Base-by-base conservation (phyloP, 495 filamentous ascomycete species). In the Xylaria bambusicola region DNA sequence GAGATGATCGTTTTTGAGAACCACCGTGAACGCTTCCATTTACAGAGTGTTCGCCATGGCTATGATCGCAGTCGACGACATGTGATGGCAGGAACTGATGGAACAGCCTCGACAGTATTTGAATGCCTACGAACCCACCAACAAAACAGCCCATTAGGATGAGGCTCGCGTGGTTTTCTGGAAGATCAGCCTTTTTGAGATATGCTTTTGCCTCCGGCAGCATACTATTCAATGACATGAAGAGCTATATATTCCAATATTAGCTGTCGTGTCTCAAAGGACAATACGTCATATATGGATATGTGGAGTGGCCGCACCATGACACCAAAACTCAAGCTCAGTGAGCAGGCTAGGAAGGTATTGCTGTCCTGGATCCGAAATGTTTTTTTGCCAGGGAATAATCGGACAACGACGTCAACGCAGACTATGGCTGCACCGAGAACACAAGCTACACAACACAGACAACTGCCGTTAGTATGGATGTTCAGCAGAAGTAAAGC, bases 241-340 rank as follows among this genome's bases (percentile, higher is more conserved):
- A 98, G 17, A 97, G 80, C 93, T 97, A 67, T 7, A 36, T 26
- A 7, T 38, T 66, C 60, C 68, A 62, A 33, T 62, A 55, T 62
- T 31, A 60, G 65, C 44, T 33, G 58, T 51, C 57, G 47, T 46
- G 56, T 48, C 40, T n/a, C 50, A n/a, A n/a, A n/a, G n/a, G n/a
- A n/a, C n/a, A n/a, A n/a, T n/a, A n/a, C n/a, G n/a, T n/a, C n/a
- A n/a, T n/a, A n/a, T n/a, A n/a, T n/a, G n/a, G n/a, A n/a, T n/a
- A n/a, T n/a, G n/a, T n/a, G n/a, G n/a, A n/a, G 41, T 18, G 29
- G 21, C 8, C 84, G 53, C 73, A 97, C 92, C 93, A 98, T 95
- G n/a, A 98, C 94, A 29, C 94, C 94, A 47, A 96, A 96, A 71
- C 92, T 96, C 49, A 98, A 75, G 74, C 92, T 96, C 60, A 98